Evolutionary conservation across 345 rosid species (phyloP).

Genomic region (Arabis alpina): DNA sequence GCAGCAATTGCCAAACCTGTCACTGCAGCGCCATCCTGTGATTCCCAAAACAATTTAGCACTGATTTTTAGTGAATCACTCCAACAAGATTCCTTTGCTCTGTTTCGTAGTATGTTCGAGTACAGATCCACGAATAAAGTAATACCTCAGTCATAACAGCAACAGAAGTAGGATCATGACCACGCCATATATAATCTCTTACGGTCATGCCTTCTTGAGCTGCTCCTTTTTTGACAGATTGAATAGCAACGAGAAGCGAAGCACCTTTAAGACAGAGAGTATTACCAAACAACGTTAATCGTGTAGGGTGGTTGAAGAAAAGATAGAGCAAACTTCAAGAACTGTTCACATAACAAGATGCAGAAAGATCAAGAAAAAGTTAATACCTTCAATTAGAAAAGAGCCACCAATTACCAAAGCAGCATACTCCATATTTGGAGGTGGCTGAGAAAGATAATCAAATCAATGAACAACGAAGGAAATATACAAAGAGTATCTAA

Average conservation of each 20-base stretch:
- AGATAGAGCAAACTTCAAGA: neutral
- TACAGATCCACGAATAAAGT: neutral
- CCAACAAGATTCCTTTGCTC: neutral
- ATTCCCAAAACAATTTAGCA: neutral
- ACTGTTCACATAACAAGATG: neutral
- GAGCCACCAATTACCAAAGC: conserved; percentile 97
- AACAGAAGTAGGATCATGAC: conserved; percentile 99
- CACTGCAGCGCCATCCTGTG: conserved; percentile 98
- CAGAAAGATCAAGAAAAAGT: conserved; percentile 17
- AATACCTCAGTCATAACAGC: conserved; percentile 98
- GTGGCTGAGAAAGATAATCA: conserved; percentile 61
- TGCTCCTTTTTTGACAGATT: conserved; percentile 95
- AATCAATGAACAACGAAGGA: conserved; percentile 28
- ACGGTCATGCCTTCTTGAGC: conserved; percentile 94
- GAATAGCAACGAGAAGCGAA: conserved; percentile 93
- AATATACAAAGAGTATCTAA: neutral
- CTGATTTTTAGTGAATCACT: neutral
- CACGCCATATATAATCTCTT: conserved; percentile 94
- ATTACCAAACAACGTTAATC: conserved; percentile 2
- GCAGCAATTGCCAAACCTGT: conserved; percentile 91
- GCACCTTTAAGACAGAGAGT: conserved; percentile 59
- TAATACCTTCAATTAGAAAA: conserved; percentile 84
- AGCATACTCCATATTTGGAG: conserved; percentile 78
- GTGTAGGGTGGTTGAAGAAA: conserved; percentile 6
- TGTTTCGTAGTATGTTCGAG: conserved; percentile 8